Evolutionary conservation across 2,329 filamentous ascomycete species (phyloP).

Genomic region (Plectosphaerella cucumerina): DNA sequence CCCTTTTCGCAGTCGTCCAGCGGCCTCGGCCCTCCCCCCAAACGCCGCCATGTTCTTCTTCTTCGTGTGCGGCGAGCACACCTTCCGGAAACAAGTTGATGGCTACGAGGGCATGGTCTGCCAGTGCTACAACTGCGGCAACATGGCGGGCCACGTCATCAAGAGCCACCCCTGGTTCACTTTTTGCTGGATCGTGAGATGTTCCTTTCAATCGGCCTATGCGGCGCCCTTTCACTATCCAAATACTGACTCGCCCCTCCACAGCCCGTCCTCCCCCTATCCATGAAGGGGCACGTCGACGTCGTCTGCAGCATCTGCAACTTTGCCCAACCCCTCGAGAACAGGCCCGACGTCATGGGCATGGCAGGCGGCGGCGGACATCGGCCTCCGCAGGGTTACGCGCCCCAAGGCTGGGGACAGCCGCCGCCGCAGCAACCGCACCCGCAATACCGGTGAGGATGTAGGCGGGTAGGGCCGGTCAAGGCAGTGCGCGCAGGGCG

Average conservation of each 20-base stretch:
- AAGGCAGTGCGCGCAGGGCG: background rate
- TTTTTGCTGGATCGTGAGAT: constrained; percentile 67
- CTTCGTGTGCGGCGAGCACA: constrained; percentile 59
- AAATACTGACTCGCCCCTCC: background rate
- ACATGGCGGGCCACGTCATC: constrained; percentile 56
- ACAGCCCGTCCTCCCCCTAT: constrained; percentile 68
- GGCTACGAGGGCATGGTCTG: constrained; percentile 60
- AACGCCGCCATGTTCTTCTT: constrained; percentile 55
- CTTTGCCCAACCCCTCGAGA: constrained; percentile 64
- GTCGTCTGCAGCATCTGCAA: constrained; percentile 72
- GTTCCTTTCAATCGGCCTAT: background rate
- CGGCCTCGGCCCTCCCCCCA: background rate
- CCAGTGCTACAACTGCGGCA: constrained; percentile 64
- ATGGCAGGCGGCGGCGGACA: constrained; percentile 36
- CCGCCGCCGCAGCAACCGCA: constrained; percentile 10
- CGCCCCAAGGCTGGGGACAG: constrained; percentile 27
- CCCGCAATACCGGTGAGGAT: background rate
- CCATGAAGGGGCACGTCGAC: constrained; percentile 62
- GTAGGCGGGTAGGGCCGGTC: background rate
- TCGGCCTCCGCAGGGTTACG: constrained; percentile 24
- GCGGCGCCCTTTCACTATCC: background rate
- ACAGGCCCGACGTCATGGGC: constrained; percentile 50
- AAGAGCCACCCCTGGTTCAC: constrained; percentile 72
- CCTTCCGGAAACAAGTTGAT: constrained; percentile 53
- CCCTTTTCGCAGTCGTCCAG: too few species aligned